Percentiles rank a stretch among this genome's conserved stretches.
phyloP scores from a whole-genome alignment of 2,329 filamentous ascomycete genomes.

The Lomentospora prolificans region DNA sequence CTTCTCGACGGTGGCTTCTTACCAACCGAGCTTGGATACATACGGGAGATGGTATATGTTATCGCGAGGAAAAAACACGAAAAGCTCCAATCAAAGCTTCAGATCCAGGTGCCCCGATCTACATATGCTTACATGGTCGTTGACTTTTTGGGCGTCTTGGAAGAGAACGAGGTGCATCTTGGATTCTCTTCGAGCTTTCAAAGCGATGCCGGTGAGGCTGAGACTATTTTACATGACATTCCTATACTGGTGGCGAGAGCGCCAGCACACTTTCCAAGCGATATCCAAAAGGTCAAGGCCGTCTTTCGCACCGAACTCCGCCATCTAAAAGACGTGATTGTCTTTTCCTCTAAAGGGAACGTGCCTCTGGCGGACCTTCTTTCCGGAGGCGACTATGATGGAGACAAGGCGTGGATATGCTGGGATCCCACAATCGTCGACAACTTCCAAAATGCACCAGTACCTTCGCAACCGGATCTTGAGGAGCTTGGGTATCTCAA shows the following conservation, averaged over 20 bases:
- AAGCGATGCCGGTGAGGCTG: conserved; percentile 28
- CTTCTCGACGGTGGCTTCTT: conserved; percentile 54
- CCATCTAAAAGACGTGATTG: conserved; percentile 64
- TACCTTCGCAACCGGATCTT: conserved; percentile 27
- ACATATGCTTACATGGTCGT: conserved; percentile 57
- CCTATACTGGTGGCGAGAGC: conserved; percentile 60
- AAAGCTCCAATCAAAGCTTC: conserved; percentile 43
- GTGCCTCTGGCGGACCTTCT: conserved; percentile 58
- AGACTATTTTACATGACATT: conserved; percentile 27
- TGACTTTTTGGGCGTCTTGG: conserved; percentile 51
- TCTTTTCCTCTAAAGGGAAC: conserved; percentile 60
- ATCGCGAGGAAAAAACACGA: conserved; percentile 44
- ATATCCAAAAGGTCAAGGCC: conserved; percentile 59
- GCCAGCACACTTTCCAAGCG: conserved; percentile 59
- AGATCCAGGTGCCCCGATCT: conserved; percentile 50
- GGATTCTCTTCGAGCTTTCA: conserved; percentile 57
- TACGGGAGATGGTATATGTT: conserved; percentile 36
- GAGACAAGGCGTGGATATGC: conserved; percentile 68
- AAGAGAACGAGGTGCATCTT: conserved; percentile 58
- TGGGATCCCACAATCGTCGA: conserved; percentile 59
- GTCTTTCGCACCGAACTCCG: conserved; percentile 52
- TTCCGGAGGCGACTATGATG: conserved; percentile 75
- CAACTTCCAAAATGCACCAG: conserved; percentile 53
- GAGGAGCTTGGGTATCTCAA: conserved; percentile 35
- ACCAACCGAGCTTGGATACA: conserved; percentile 30